Percentiles rank a stretch among this genome's conserved stretches.
These are phyloP conservation scores for Trichoderma brevicompactum DNA, from an alignment of 2,329 filamentous ascomycete species.

Conservation along the genomic window DNA sequence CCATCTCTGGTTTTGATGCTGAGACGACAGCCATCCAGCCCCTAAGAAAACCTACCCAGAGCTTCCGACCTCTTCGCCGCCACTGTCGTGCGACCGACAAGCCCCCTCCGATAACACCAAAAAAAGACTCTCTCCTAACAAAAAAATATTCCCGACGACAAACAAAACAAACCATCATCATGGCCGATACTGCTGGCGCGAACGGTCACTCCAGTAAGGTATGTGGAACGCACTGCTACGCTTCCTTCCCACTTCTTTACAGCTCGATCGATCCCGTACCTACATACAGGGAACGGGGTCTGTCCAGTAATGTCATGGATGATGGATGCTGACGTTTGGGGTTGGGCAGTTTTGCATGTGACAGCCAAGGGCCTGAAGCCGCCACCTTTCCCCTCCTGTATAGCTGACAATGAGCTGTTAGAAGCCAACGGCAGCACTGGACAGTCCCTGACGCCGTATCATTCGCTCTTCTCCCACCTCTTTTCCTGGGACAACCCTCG, in stretches of 20 bases:
- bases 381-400: constrained; percentile 55
- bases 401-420: constrained; percentile 60
- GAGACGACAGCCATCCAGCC: constrained; percentile 4
- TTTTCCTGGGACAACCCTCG: constrained; percentile 72
- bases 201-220: constrained; percentile 61
- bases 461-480: constrained; percentile 71
- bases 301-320: constrained; percentile 34
- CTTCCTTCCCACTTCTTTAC: constrained; percentile 28
- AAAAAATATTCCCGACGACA: constrained; percentile 43
- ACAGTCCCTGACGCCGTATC: constrained; percentile 69
- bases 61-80: constrained; percentile 16
- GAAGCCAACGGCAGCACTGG: constrained; percentile 57
- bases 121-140: constrained; percentile 12
- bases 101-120: not conserved
- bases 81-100: constrained; percentile 16
- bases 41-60: constrained; percentile 10
- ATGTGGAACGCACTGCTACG: constrained; percentile 37
- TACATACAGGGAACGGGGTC: constrained; percentile 10
- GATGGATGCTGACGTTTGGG: constrained; percentile 49
- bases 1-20: constrained; percentile 1
- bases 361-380: constrained; percentile 5
- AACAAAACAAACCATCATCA: constrained; percentile 37
- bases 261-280: constrained; percentile 21
- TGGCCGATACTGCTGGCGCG: constrained; percentile 42
- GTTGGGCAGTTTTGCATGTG: constrained; percentile 29